A percentile compares a stretch with the other conserved stretches of the same genome.
Evolutionary conservation across 106 monocot genomes (phyloP).

Genomic region (Dendrobium huoshanense): DNA sequence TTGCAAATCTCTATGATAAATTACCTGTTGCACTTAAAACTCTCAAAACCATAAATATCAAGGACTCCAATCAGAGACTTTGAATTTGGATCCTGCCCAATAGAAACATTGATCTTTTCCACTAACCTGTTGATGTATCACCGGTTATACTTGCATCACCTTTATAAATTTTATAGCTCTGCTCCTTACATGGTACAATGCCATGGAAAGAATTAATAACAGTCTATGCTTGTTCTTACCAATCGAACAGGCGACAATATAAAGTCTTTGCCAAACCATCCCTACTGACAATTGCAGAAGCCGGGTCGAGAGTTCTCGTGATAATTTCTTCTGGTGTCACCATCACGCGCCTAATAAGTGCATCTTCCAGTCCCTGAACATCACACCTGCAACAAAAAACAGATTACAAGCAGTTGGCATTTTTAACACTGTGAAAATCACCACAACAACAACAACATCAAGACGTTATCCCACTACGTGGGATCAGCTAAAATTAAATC

Average conservation of each 20-base stretch:
- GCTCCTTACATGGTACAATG: not conserved
- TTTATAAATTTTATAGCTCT: not conserved
- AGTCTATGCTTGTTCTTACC: slow-evolving; percentile 30
- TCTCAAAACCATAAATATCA: slow-evolving; percentile 98
- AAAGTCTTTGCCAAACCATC: slow-evolving; percentile 87
- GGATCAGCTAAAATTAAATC: no score
- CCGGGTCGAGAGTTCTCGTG: slow-evolving; percentile 72
- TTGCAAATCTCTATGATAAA: not conserved
- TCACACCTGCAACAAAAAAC: slow-evolving; percentile 55
- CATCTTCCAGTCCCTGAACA: slow-evolving; percentile 62
- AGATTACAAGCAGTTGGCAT: not conserved
- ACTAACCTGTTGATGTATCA: slow-evolving; percentile 55
- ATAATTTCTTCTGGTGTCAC: slow-evolving; percentile 88
- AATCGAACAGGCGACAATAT: slow-evolving; percentile 92
- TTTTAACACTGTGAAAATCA: slow-evolving; percentile 1
- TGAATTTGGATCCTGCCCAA: slow-evolving; percentile 91
- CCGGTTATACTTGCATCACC: not conserved
- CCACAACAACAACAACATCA: not conserved
- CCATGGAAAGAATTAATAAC: not conserved
- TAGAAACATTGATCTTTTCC: slow-evolving; percentile 79
- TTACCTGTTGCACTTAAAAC: slow-evolving; percentile 90
- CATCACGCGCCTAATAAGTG: slow-evolving; percentile 73
- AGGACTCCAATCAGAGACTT: slow-evolving; percentile 88
- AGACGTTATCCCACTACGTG: not conserved
- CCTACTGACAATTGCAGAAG: slow-evolving; percentile 71